These are phyloP conservation scores for Capronia coronata DNA, from an alignment of 2,329 filamentous ascomycete genomes.

Conservation along the genomic window DNA sequence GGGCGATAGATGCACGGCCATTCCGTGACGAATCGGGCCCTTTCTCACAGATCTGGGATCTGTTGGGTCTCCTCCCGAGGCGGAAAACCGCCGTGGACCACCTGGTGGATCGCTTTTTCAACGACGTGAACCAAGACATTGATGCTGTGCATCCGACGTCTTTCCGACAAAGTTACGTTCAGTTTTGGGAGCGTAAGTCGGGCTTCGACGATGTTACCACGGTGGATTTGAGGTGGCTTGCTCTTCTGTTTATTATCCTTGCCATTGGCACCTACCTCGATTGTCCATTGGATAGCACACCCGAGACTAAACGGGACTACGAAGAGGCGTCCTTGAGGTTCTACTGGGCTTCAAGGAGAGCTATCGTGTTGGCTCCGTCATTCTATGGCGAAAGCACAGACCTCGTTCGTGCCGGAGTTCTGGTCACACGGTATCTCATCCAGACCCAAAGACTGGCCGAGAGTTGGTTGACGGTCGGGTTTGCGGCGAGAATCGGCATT, in stretches of 20 bases:
- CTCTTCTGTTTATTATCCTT: constrained; percentile 2
- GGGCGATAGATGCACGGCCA: neutral
- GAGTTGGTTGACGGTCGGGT: constrained; percentile 4
- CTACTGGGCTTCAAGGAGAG: constrained; percentile 5
- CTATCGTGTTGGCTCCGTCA: constrained; percentile 1
- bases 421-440: constrained; percentile 4
- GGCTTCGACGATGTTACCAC: constrained; percentile 3
- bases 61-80: neutral
- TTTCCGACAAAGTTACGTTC: neutral
- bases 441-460: neutral
- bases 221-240: constrained; percentile 2
- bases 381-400: constrained; percentile 6
- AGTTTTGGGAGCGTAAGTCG: constrained; percentile 5
- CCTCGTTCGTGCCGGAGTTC: constrained; percentile 1
- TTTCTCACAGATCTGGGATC: constrained; percentile 3
- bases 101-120: constrained; percentile 3
- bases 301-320: neutral
- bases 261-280: neutral
- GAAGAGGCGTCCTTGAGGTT: constrained; percentile 4
- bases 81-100: constrained; percentile 1
- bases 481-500: constrained; percentile 1
- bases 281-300: neutral
- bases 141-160: neutral
- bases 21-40: constrained; percentile 1
- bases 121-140: neutral